These are phyloP conservation scores for Diaporthe vexans DNA, from an alignment of 2,329 filamentous ascomycete genomes.

Conservation along the genomic window DNA sequence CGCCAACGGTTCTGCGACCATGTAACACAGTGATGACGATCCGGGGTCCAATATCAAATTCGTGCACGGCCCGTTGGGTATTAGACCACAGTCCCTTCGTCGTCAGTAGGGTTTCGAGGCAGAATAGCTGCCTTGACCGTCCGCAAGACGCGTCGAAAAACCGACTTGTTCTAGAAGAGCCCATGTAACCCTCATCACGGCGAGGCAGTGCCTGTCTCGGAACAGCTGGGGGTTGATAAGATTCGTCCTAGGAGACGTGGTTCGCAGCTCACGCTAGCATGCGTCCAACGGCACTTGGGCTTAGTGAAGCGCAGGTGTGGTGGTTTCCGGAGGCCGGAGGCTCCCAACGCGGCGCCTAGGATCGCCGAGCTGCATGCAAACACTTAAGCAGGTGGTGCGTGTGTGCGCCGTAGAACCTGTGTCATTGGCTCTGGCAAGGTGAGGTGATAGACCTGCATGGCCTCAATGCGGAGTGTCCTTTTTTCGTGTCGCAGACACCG, in stretches of 20 bases:
- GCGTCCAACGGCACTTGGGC: conserved; percentile 22
- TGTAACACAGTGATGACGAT: conserved; percentile 30
- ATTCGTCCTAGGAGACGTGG: conserved; percentile 20
- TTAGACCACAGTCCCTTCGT: neutral
- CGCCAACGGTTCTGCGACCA: conserved; percentile 22
- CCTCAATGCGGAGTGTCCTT: conserved; percentile 10
- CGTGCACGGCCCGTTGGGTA: conserved; percentile 18
- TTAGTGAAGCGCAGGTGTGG: conserved; percentile 31
- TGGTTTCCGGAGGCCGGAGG: conserved; percentile 19
- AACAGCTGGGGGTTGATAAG: conserved; percentile 30
- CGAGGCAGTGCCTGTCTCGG: conserved; percentile 12
- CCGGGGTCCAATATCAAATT: conserved; percentile 34
- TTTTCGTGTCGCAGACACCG: conserved; percentile 29
- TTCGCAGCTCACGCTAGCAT: conserved; percentile 33
- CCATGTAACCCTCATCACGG: neutral
- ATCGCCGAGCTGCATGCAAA: conserved; percentile 36
- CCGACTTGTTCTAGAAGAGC: conserved; percentile 5
- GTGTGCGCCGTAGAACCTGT: neutral
- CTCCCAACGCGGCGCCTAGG: conserved; percentile 17
- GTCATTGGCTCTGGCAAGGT: conserved; percentile 34
- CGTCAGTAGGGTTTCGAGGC: neutral
- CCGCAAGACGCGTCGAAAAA: neutral
- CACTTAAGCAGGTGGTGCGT: conserved; percentile 32
- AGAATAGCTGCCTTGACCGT: neutral
- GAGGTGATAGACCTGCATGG: conserved; percentile 37